Evolutionary conservation across 495 filamentous ascomycete species (phyloP).

Genomic region (Aeminium ludgeri): DNA sequence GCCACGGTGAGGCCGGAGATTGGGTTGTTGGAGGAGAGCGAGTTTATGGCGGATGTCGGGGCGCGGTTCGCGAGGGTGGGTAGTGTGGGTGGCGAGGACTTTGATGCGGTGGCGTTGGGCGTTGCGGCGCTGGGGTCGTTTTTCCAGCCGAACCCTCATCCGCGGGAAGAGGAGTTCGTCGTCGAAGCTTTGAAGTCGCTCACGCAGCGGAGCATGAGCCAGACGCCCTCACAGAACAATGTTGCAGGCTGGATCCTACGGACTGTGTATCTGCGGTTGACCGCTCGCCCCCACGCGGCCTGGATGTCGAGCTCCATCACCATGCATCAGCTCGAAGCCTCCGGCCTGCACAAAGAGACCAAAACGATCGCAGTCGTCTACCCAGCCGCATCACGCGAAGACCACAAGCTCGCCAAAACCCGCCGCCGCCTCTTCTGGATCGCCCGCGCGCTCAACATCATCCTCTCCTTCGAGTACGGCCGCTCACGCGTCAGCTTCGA

Average conservation of each 20-base stretch:
- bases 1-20: conserved; percentile 31
- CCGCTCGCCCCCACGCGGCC: conserved; percentile 33
- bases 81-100: conserved; percentile 1
- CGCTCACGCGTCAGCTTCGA: conserved; percentile 30
- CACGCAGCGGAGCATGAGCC: conserved; percentile 3
- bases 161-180: conserved; percentile 8
- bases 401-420: conserved; percentile 22
- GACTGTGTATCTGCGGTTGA: conserved; percentile 36
- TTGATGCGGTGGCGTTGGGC: conserved; percentile 11
- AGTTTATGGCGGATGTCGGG: conserved; percentile 7
- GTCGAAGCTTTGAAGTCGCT: background rate
- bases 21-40: conserved; percentile 29
- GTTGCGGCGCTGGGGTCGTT: conserved; percentile 15
- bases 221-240: conserved; percentile 12
- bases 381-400: conserved; percentile 6
- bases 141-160: conserved; percentile 14
- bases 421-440: conserved; percentile 28
- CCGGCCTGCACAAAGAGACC: conserved; percentile 31
- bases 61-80: conserved; percentile 1
- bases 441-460: conserved; percentile 30
- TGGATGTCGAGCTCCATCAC: conserved; percentile 41
- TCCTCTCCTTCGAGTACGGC: conserved; percentile 35
- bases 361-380: conserved; percentile 17
- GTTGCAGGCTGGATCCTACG: conserved; percentile 38
- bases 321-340: conserved; percentile 37